Evolutionary conservation across 2,329 filamentous ascomycete species (phyloP), one percentile per base, ranked within the genome.

Genomic region (Fusarium kyushuense): DNA sequence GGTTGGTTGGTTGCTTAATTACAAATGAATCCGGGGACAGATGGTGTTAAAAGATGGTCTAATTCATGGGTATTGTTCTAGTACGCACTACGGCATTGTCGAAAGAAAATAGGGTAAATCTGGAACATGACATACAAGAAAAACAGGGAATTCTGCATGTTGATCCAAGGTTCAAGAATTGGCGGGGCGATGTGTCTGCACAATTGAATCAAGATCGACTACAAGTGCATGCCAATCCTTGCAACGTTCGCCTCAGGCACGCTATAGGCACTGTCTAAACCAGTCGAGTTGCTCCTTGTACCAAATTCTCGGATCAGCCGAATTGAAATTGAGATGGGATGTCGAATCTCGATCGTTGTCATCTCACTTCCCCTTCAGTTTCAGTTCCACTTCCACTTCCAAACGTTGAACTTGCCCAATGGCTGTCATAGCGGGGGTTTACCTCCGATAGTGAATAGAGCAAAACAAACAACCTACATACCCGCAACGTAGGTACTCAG

Each of bases 271-370:
- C n/a, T 36, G 35, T 12, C 35, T 36, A 19, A 17, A 35, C 17
- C 30, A 32, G 35, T 47, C 14, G 45, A 47, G 17, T 21, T 29
- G 33, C 23, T 46, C 12, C 30, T 41, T 47, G 27, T 41, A 41
- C 65, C 51, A 40, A 46, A 11, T 45, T 49, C 43, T 69, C 48
- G 51, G 65, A 13, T 48, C 30, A 47, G 47, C 36, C 55, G 25
- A 51, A 41, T 33, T 29, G 25, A 51, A 25, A 36, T 33, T 38
- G 32, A 46, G 29, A 32, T 33, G 33, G 29, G 32, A 49, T 27
- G 25, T 54, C n/a, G 30, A 59, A 68, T 68, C 64, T 69, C 60
- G 65, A 69, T 69, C 56, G 16, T 32, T 25, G 13, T 12, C 5
- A 58, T 58, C 48, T 58, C 48, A 23, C 47, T 38, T 66, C 32